These are phyloP conservation scores for Penicillium sp. DNA, from an alignment of 2,329 filamentous ascomycete genomes.

Conservation along the genomic window DNA sequence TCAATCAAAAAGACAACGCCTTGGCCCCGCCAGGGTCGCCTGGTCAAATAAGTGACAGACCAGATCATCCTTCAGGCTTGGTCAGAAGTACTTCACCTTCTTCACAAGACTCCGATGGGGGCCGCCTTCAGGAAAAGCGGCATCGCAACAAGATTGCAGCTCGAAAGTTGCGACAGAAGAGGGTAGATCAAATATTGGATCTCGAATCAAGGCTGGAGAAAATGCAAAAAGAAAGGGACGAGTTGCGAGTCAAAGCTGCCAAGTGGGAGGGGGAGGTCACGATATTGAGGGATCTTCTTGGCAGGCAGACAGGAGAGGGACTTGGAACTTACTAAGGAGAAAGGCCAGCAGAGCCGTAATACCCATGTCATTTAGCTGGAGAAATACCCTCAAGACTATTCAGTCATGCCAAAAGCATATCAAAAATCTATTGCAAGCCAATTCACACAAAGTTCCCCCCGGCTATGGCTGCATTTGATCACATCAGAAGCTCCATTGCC, in stretches of 20 bases:
- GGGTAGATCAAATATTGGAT: slow-evolving; percentile 4
- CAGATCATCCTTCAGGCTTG: not conserved
- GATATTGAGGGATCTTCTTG: slow-evolving; percentile 6
- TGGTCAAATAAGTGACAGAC: too few species aligned
- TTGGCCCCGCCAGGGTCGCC: too few species aligned
- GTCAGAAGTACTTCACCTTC: slow-evolving; percentile 4
- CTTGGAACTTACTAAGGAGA: not conserved
- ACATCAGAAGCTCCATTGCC: slow-evolving; percentile 64
- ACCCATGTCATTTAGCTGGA: too few species aligned
- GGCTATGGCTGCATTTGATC: too few species aligned
- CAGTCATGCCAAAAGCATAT: too few species aligned
- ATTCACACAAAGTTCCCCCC: too few species aligned
- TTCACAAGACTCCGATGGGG: slow-evolving; percentile 6
- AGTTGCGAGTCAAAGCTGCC: slow-evolving; percentile 4
- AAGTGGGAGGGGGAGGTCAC: slow-evolving; percentile 6
- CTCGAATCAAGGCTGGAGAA: slow-evolving; percentile 5
- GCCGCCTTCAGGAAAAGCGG: slow-evolving; percentile 4
- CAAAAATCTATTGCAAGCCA: too few species aligned
- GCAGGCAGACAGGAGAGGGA: not conserved
- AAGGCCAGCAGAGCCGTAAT: too few species aligned
- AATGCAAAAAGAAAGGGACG: slow-evolving; percentile 4
- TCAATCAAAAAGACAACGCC: too few species aligned
- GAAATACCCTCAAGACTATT: too few species aligned
- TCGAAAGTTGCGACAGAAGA: slow-evolving; percentile 6
- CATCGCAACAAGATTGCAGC: slow-evolving; percentile 5